Evolutionary conservation across 225 moss, liverwort and hornwort genomes (phyloP).

Genomic region (Polytrichum commune): DNA sequence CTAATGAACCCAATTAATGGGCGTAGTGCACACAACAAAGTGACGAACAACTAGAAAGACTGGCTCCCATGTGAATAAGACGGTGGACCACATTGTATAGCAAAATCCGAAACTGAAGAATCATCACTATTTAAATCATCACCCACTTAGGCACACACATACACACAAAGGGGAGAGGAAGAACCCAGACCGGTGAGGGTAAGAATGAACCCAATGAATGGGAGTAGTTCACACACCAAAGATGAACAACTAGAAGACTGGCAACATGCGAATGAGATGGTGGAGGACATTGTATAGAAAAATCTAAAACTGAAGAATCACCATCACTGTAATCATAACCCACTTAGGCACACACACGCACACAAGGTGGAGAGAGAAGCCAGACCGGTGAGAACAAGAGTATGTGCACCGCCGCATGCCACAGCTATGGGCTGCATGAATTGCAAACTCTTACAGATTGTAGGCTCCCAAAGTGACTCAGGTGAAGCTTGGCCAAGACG

Average conservation of each 20-base stretch:
- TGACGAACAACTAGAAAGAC: no score
- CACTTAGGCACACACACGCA: not conserved
- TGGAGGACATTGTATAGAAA: no score
- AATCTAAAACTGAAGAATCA: no score
- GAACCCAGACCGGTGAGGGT: constrained; percentile 53
- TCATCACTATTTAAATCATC: no score
- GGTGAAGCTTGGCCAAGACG: constrained; percentile 63
- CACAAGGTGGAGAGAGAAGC: not conserved
- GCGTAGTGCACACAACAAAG: no score
- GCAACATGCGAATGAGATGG: no score
- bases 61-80: no score
- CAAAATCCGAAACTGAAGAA: no score
- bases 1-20: constrained; percentile 10
- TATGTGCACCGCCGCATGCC: constrained; percentile 95
- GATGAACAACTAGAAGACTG: no score
- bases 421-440: constrained; percentile 55
- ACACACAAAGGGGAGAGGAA: not conserved
- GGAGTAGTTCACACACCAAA: no score
- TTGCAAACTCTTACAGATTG: constrained; percentile 45
- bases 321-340: no score
- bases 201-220: constrained; percentile 33
- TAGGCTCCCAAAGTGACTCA: constrained; percentile 63
- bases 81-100: no score
- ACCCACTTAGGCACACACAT: not conserved
- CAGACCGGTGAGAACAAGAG: constrained; percentile 75